Conservation (phyloP, 108 stramenopile genomes). For the Pinguiococcus pyrenoidosus region DNA sequence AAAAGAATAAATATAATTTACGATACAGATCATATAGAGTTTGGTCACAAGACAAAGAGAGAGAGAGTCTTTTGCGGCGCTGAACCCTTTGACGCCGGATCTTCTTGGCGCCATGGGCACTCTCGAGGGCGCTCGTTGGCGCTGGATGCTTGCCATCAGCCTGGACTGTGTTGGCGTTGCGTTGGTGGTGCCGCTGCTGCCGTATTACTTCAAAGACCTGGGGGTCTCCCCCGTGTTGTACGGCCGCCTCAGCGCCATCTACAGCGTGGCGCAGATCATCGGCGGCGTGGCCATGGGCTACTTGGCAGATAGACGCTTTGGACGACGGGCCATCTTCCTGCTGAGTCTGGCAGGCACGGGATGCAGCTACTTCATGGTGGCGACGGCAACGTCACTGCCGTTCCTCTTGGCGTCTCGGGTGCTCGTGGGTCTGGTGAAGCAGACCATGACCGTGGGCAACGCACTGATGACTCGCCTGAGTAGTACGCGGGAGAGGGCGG, state of each 20-base stretch:
- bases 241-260: constrained; percentile 54
- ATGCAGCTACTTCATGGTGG: constrained; percentile 59
- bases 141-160: too few relatives aligned
- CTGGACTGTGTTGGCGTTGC: constrained; percentile 71
- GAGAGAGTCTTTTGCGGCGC: too few relatives aligned
- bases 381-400: constrained; percentile 38
- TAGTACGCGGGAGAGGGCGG: too few relatives aligned
- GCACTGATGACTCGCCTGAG: constrained; percentile 54
- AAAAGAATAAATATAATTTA: too few relatives aligned
- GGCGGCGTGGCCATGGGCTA: constrained; percentile 65
- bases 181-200: constrained; percentile 65
- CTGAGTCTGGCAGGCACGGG: constrained; percentile 69
- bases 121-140: too few relatives aligned
- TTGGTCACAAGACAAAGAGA: too few relatives aligned
- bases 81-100: too few relatives aligned
- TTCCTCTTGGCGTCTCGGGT: constrained; percentile 53
- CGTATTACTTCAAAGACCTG: constrained; percentile 55
- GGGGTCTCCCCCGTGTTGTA: constrained; percentile 15
- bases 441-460: constrained; percentile 79
- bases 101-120: too few relatives aligned
- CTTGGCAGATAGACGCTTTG: constrained; percentile 51
- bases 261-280: constrained; percentile 66
- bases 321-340: constrained; percentile 48
- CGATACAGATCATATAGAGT: too few relatives aligned
- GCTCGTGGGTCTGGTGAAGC: constrained; percentile 77